Evolutionary conservation across 495 filamentous ascomycete genomes (phyloP), one percentile per base, ranked within the genome.

Genomic region (Talaromyces thailandensis): DNA sequence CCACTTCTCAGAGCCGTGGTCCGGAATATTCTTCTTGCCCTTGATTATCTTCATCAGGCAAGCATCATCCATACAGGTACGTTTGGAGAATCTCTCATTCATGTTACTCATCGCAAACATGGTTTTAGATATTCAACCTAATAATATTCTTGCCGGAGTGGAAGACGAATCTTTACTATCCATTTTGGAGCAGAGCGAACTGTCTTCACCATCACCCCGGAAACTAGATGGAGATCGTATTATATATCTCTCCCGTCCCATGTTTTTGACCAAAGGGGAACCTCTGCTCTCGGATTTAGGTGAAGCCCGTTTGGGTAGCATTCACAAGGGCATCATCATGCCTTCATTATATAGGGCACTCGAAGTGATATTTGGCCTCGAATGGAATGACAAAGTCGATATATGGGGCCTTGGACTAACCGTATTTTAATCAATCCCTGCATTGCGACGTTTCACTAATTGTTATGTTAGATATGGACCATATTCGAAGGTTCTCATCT

Each of bases 61-160:
- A 6, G 45, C 79, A 81, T 65, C 68, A 68, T 80, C 12, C 80
- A 84, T 61, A 78, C 78, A 31, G 81, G 77, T 80, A 69, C 40
- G 55, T 28, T 52, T 21, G 31, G 14, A 52, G 28, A 21, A 23
- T 31, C 21, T 64, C 18, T 9, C 16, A 57, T 18, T 12, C 14
- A 51, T 24, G 45, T 51, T 51, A 12, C 45, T 51, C 8, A 51
- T 28, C 8, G 45, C 12, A 51, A 12, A 18, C 12, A 51, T 51
- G 23, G 45, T 18, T 16, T 7, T 51, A 60, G 57, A 60, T 45
- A 45, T 60, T 18, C 37, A 11, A 26, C 4, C 57, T 7, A 66
- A 64, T 35, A 52, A 64, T 40, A 32, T 64, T 1, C 55, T 72
- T 3, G 32, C 62, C 25, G 18, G 24, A 1, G 52, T 72, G 0